These are phyloP conservation scores for Globisporangium yorkense DNA, from an alignment of 352 stramenopile genomes.

Conservation along the genomic window DNA sequence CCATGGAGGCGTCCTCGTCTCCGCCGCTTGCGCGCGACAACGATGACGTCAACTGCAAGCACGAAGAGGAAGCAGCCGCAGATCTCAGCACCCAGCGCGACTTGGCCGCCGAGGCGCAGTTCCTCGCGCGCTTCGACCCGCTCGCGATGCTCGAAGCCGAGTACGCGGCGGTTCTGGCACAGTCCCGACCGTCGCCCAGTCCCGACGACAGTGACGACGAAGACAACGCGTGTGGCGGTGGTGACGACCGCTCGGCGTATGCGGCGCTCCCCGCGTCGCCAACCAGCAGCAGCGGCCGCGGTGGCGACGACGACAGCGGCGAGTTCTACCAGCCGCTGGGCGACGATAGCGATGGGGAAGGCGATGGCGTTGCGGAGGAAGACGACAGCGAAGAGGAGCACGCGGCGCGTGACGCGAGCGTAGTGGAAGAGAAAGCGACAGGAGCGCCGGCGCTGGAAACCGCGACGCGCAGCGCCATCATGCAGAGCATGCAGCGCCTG, in stretches of 20 bases:
- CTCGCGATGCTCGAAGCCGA: constrained; percentile 52
- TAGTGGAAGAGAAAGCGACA: neutral
- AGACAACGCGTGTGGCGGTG: constrained; percentile 16
- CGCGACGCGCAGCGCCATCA: constrained; percentile 32
- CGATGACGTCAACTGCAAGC: neutral
- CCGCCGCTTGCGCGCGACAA: neutral
- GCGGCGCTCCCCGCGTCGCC: constrained; percentile 16
- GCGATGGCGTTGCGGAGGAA: constrained; percentile 1
- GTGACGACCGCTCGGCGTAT: constrained; percentile 7
- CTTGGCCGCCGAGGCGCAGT: constrained; percentile 19
- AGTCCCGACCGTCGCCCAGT: constrained; percentile 13
- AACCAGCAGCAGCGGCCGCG: neutral
- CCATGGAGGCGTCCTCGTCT: too few relatives aligned
- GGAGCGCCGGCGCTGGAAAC: constrained; percentile 15
- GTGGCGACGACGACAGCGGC: constrained; percentile 11
- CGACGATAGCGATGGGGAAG: constrained; percentile 12
- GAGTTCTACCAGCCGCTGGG: constrained; percentile 10
- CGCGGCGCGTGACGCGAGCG: neutral
- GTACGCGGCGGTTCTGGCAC: constrained; percentile 52
- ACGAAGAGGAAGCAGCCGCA: neutral
- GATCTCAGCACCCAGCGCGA: neutral
- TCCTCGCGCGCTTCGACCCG: constrained; percentile 32
- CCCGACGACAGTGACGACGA: constrained; percentile 12
- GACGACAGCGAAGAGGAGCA: neutral
- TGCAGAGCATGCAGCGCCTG: constrained; percentile 50